These are phyloP conservation scores for Suillus lakei DNA, from an alignment of 768 basidiomycete genomes.

Conservation along the genomic window DNA sequence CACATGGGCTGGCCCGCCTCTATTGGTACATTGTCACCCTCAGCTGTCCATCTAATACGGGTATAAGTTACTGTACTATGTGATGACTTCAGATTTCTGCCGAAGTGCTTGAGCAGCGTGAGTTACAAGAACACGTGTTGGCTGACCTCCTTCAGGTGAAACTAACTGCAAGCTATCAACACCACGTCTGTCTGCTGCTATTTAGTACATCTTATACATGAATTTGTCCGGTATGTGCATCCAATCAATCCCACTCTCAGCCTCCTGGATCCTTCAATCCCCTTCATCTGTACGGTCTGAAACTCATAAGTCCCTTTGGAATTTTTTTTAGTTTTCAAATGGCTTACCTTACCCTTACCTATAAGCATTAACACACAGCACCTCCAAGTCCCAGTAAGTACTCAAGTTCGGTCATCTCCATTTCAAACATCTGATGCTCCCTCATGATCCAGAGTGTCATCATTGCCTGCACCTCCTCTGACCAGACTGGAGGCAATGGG, in stretches of 20 bases:
- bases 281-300: not conserved
- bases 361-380: not conserved
- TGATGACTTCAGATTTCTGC: no score
- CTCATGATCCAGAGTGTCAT: not conserved
- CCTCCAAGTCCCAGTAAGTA: not conserved
- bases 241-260: no score
- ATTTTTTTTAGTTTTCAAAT: not conserved
- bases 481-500: not conserved
- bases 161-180: no score
- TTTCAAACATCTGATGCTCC: not conserved
- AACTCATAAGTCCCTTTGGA: not conserved
- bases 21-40: not conserved
- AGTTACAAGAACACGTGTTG: no score
- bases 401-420: not conserved
- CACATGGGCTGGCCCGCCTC: not conserved
- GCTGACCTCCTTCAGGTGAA: no score
- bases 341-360: no score
- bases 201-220: no score
- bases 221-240: no score
- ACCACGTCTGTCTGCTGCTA: no score
- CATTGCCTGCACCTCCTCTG: not conserved
- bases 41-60: not conserved
- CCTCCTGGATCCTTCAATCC: no score
- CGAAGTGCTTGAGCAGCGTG: no score
- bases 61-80: not conserved